Conservation (phyloP, 148 eudicot genomes). For the Chenopodium quinoa region DNA sequence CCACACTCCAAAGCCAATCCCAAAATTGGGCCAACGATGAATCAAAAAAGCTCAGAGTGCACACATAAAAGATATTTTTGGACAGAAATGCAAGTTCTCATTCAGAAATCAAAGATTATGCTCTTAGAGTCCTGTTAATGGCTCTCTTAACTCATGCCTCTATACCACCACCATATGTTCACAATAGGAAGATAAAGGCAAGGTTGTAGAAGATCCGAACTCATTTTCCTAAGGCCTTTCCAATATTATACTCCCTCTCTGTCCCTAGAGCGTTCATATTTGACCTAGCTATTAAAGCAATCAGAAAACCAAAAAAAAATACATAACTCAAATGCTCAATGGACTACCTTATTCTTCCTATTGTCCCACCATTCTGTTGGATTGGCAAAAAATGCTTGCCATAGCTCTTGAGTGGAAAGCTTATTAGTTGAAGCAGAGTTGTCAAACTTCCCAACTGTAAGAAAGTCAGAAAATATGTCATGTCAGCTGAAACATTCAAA, state of each 20-base stretch:
- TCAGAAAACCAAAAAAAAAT: neutral
- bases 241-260: too few relatives aligned
- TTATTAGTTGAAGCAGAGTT: conserved; percentile 40
- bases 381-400: conserved; percentile 96
- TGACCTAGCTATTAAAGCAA: neutral
- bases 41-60: too few relatives aligned
- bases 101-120: too few relatives aligned
- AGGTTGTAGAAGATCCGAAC: too few relatives aligned
- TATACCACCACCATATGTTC: neutral
- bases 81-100: too few relatives aligned
- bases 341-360: conserved; percentile 75
- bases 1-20: too few relatives aligned
- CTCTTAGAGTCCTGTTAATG: too few relatives aligned
- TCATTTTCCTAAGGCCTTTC: too few relatives aligned
- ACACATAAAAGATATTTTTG: too few relatives aligned
- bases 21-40: too few relatives aligned
- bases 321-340: conserved; percentile 4
- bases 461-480: conserved; percentile 8
- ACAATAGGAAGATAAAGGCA: too few relatives aligned
- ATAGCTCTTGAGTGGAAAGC: conserved; percentile 66
- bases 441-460: conserved; percentile 45
- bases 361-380: conserved; percentile 99
- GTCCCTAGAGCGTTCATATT: neutral
- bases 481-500: conserved; percentile 1
- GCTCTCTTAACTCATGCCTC: too few relatives aligned